Percentiles rank a stretch among this genome's conserved stretches.
phyloP scores from a whole-genome alignment of 768 basidiomycete species.

The Coprinopsis sp. region DNA sequence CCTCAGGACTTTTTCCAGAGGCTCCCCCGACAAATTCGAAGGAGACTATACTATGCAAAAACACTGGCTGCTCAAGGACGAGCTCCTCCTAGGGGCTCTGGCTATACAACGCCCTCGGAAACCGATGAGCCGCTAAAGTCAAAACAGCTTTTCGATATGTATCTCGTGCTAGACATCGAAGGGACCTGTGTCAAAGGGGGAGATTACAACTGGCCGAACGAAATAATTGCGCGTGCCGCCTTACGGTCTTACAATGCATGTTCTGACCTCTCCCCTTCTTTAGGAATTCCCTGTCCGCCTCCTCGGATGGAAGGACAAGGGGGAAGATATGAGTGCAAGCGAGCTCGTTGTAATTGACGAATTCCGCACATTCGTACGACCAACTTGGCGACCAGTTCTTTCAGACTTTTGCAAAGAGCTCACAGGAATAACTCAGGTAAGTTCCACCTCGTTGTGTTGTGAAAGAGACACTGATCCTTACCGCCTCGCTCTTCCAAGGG shows the following conservation, averaged over 20 bases:
- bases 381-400: slow-evolving; percentile 80
- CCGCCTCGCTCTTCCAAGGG: slow-evolving; percentile 36
- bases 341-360: slow-evolving; percentile 69
- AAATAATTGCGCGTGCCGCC: slow-evolving; percentile 78
- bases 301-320: slow-evolving; percentile 72
- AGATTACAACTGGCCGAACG: slow-evolving; percentile 84
- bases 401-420: slow-evolving; percentile 81
- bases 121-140: slow-evolving; percentile 11
- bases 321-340: slow-evolving; percentile 44
- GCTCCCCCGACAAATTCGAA: slow-evolving; percentile 1
- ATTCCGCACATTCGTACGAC: slow-evolving; percentile 84
- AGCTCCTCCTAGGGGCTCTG: too few species aligned
- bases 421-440: slow-evolving; percentile 91
- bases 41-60: too few species aligned
- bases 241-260: slow-evolving; percentile 1
- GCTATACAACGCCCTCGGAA: not conserved
- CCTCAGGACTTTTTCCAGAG: too few species aligned
- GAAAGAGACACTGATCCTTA: not conserved
- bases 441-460: slow-evolving; percentile 17
- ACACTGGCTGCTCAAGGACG: not conserved
- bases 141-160: slow-evolving; percentile 61
- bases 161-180: slow-evolving; percentile 87
- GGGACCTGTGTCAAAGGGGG: slow-evolving; percentile 72
- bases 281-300: slow-evolving; percentile 95
- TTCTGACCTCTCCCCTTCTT: slow-evolving; percentile 6